A percentile compares a stretch with the other conserved stretches of the same genome.
Conservation (phyloP, 495 filamentous ascomycete genomes). For the Xylaria venustula region DNA sequence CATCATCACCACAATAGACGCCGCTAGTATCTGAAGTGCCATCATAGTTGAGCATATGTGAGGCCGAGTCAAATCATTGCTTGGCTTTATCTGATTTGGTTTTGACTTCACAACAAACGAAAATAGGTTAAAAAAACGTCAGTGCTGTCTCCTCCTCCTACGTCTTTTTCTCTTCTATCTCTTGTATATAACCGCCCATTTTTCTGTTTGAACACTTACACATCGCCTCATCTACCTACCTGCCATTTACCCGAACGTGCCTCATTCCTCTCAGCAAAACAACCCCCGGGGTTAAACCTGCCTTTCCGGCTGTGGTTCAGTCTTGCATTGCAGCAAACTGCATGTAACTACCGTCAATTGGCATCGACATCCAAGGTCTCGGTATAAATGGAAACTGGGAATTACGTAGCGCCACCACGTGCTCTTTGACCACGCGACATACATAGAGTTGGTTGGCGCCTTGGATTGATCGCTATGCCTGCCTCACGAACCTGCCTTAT, state of each 20-base stretch:
- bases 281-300: not conserved
- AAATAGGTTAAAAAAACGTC: not conserved
- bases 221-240: too few species aligned
- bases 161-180: not conserved
- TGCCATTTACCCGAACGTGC: not conserved
- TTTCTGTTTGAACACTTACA: too few species aligned
- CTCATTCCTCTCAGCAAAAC: not conserved
- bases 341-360: not conserved
- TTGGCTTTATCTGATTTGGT: not conserved
- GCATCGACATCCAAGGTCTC: not conserved
- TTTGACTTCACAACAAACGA: not conserved
- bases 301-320: not conserved
- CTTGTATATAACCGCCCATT: too few species aligned
- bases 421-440: not conserved
- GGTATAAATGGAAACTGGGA: not conserved
- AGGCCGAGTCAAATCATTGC: not conserved
- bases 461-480: too few species aligned
- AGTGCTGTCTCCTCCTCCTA: not conserved
- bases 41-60: not conserved
- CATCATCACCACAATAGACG: slow-evolving; percentile 6
- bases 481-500: not conserved
- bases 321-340: not conserved
- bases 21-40: not conserved
- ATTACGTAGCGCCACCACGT: not conserved
- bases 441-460: too few species aligned